A percentile compares a stretch with the other conserved stretches of the same genome.
Evolutionary conservation across 352 stramenopile genomes (phyloP).

Genomic region (Bremia lactucae): DNA sequence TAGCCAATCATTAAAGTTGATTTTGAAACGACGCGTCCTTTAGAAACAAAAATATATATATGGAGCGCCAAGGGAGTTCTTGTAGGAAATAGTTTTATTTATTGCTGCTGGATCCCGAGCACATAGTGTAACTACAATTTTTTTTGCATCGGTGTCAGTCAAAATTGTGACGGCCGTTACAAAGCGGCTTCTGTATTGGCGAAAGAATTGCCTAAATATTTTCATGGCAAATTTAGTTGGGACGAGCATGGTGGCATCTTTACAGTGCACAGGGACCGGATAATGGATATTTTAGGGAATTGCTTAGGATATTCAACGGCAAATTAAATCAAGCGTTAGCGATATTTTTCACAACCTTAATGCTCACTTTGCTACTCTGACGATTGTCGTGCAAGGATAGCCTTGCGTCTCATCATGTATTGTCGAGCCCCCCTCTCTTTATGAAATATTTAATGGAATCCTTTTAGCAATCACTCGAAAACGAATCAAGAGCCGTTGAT

Average conservation of each 20-base stretch:
- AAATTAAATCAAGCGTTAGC: too few species aligned
- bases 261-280: conserved; percentile 69
- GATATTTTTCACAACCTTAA: too few species aligned
- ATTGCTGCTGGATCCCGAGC: too few species aligned
- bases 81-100: too few species aligned
- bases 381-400: too few species aligned
- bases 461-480: too few species aligned
- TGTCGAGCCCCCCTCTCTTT: conserved; percentile 59
- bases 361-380: too few species aligned
- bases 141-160: too few species aligned
- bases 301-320: conserved; percentile 62
- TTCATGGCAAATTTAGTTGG: too few species aligned
- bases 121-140: too few species aligned
- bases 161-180: conserved; percentile 85
- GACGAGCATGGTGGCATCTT: conserved; percentile 63
- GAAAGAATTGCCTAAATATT: too few species aligned
- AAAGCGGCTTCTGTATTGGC: conserved; percentile 79
- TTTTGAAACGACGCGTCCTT: conserved; percentile 22
- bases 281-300: conserved; percentile 53
- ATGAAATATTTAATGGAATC: too few species aligned
- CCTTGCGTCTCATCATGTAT: conserved; percentile 51
- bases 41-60: conserved; percentile 49
- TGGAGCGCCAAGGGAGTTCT: conserved; percentile 72
- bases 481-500: conserved; percentile 75
- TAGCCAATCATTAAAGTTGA: not conserved